Evolutionary conservation across 2,329 filamentous ascomycete genomes (phyloP).

Genomic region (Coniochaeta pulveracea): DNA sequence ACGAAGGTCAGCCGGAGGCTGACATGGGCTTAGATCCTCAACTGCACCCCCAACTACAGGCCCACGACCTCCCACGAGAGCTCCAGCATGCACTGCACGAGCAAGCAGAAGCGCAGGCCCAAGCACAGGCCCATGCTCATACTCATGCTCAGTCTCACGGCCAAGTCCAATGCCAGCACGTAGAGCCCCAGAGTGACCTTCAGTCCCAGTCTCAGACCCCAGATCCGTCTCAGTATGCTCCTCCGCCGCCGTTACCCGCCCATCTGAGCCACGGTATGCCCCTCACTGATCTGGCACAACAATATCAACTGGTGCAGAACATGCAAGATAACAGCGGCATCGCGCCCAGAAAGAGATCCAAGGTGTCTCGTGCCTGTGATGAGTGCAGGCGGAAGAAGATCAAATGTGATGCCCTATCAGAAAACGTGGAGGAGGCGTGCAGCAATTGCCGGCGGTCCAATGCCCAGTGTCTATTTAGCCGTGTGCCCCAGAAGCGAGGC

Average conservation of each 20-base stretch:
- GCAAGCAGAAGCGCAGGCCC: slow-evolving; percentile 10
- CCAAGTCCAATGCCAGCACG: too few relatives aligned
- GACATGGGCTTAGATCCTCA: slow-evolving; percentile 12
- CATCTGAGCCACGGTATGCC: slow-evolving; percentile 21
- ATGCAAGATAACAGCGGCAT: slow-evolving; percentile 40
- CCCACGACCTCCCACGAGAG: slow-evolving; percentile 15
- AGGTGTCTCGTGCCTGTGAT: slow-evolving; percentile 81
- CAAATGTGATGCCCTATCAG: slow-evolving; percentile 72
- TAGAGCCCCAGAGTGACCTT: too few relatives aligned
- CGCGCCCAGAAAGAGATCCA: slow-evolving; percentile 65
- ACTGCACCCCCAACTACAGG: slow-evolving; percentile 15
- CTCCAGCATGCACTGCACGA: slow-evolving; percentile 18
- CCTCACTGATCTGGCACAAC: slow-evolving; percentile 31
- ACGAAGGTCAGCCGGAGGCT: slow-evolving; percentile 10
- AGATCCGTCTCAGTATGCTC: slow-evolving; percentile 6
- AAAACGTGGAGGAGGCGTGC: slow-evolving; percentile 62
- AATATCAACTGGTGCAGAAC: slow-evolving; percentile 34
- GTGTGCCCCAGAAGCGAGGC: slow-evolving; percentile 78
- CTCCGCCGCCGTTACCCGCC: slow-evolving; percentile 11
- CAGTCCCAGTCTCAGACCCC: background rate
- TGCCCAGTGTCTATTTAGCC: slow-evolving; percentile 74
- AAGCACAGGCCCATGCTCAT: slow-evolving; percentile 2
- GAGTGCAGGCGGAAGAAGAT: slow-evolving; percentile 86
- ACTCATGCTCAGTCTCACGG: background rate
- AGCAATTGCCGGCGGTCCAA: slow-evolving; percentile 69